Evolutionary conservation across 2,329 filamentous ascomycete genomes (phyloP).

Genomic region (Lomentospora prolificans): DNA sequence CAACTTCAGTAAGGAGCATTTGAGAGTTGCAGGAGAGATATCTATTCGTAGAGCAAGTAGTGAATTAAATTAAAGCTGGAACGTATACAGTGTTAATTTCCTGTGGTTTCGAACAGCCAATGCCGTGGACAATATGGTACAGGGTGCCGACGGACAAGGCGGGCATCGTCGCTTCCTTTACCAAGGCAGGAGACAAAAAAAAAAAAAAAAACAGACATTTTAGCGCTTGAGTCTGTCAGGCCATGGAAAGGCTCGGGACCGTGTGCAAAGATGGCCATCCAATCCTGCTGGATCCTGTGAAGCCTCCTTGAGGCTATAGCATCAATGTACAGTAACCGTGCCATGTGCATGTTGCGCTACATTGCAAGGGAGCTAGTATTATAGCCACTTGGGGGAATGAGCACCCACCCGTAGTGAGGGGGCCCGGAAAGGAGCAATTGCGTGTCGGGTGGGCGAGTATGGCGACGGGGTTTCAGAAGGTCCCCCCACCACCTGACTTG

Average conservation of each 20-base stretch:
- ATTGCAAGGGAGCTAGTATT: background rate
- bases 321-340: background rate
- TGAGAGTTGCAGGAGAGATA: no score
- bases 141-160: no score
- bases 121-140: no score
- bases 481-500: background rate
- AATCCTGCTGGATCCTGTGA: slow-evolving; percentile 1
- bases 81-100: no score
- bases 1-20: no score
- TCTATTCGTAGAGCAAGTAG: no score
- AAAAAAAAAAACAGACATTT: no score
- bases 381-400: background rate
- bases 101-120: no score
- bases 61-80: no score
- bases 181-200: no score
- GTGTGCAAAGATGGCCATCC: background rate
- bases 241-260: background rate
- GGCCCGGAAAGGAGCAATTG: background rate
- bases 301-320: background rate
- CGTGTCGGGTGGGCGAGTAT: background rate
- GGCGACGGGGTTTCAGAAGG: slow-evolving; percentile 1
- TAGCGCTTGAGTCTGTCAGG: no score
- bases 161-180: no score
- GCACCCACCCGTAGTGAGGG: background rate
- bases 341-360: background rate